These are phyloP conservation scores for slime mould (Dictyostelium discoideum) DNA, from an alignment of 78 protist species.

Conservation along the genomic window dicty_2.7 NC_007088.5:1259501-1260000, in stretches of 20 bases:
- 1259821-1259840: background rate
- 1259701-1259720: too few species aligned
- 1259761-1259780: background rate
- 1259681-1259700: too few species aligned
- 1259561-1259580: too few species aligned
- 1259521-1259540: too few species aligned
- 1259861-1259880: background rate
- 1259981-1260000: background rate
- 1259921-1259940: background rate
- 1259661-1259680: too few species aligned
- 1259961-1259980: background rate
- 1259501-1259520: too few species aligned
- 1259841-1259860: background rate
- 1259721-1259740: background rate
- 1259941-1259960: background rate
- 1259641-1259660: too few species aligned
- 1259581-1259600: too few species aligned
- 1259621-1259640: too few species aligned
- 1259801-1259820: background rate
- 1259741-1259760: background rate
- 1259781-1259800: background rate
- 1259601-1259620: too few species aligned
- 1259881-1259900: background rate
- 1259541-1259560: too few species aligned
- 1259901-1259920: background rate